Conservation (phyloP, 2,329 filamentous ascomycete genomes). For the Fusarium sp. region DNA sequence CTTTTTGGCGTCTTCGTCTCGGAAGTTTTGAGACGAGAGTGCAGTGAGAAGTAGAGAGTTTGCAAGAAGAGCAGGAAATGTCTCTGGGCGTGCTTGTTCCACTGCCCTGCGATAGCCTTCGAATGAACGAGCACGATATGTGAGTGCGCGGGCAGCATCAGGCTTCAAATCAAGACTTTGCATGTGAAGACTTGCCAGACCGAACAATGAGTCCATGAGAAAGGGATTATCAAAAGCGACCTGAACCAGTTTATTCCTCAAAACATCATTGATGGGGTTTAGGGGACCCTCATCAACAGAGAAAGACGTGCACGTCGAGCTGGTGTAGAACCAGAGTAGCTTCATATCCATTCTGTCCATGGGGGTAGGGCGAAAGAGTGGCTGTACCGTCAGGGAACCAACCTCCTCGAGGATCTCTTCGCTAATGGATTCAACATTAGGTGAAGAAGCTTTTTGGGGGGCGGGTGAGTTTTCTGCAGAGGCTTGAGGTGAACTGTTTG, state of each 20-base stretch:
- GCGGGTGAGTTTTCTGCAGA: neutral
- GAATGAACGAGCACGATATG: slow-evolving; percentile 63
- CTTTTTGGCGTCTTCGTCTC: slow-evolving; percentile 57
- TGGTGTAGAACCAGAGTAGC: slow-evolving; percentile 67
- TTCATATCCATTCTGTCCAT: slow-evolving; percentile 61
- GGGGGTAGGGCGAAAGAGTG: slow-evolving; percentile 49
- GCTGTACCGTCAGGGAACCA: slow-evolving; percentile 38
- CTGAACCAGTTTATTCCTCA: slow-evolving; percentile 61
- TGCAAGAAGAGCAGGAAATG: slow-evolving; percentile 63
- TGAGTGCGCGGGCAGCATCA: slow-evolving; percentile 53
- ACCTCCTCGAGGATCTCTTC: slow-evolving; percentile 22
- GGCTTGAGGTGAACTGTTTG: slow-evolving; percentile 2
- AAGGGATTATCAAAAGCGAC: slow-evolving; percentile 65
- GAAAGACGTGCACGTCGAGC: slow-evolving; percentile 60
- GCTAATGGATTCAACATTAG: slow-evolving; percentile 18
- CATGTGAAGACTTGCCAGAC: slow-evolving; percentile 63
- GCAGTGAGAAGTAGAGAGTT: slow-evolving; percentile 64
- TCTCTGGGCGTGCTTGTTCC: slow-evolving; percentile 57
- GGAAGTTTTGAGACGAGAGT: slow-evolving; percentile 63
- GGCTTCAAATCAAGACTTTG: slow-evolving; percentile 55
- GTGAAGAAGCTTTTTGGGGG: slow-evolving; percentile 6
- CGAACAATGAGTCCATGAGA: slow-evolving; percentile 67
- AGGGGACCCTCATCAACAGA: slow-evolving; percentile 52
- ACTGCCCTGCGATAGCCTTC: slow-evolving; percentile 65
- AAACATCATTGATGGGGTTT: slow-evolving; percentile 55